Base-by-base conservation (phyloP, 768 basidiomycete genomes). In the Boletus bicolor region DNA sequence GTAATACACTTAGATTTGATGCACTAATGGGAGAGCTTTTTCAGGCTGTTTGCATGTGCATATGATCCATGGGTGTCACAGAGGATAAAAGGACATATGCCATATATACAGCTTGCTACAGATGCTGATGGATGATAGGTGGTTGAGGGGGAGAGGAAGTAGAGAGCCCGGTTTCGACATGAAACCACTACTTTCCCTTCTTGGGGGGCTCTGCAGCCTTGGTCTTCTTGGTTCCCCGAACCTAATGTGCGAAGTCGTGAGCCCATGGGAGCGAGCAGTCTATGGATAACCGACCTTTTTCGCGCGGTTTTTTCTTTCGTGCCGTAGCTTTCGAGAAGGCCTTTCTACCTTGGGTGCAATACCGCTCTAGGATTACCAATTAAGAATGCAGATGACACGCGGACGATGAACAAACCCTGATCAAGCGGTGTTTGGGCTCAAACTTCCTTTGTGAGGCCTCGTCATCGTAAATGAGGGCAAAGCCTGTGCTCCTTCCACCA, bases 221-320 rank as follows among this genome's bases (percentile, higher is more conserved):
- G 79, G 77, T 60, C 83, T 98, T 98, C 81, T 91, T 90, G 73
- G 90, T 94, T 66, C 96, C 95, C 70, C 95, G 91, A 77, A 94
- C 76, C 94, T 98, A 65, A 14, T 55, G 57, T 50, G 47, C 54
- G 54, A 44, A 32, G 41, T 67, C 35, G 64, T 64, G 49, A 66
- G 61, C 41, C 14, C 5, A 46, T 51, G 21, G 53, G 15, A 44
- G 19, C 24, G 12, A 39, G 57, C 38, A 26, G 49, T 26, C 21
- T 28, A 38, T 56, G 19, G 28, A 32, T 12, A 49, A 65, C 75
- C n/a, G 45, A 93, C 95, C 87, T 98, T 98, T 90, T 99, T 99
- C 60, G 90, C 84, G 73, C 96, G 87, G 79, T 99, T 99, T 85
- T 99, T 99, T 69, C 97, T 86, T 82, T 98, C 96, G 81, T 98